Conservation (phyloP, 129 eudicot species). For the carrot (Daucus carota) region DH1_v3.0 NC_030387.2:32341001-32341500, state of each 20-base stretch:
- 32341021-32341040: conserved; percentile 73
- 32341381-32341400: conserved; percentile 89
- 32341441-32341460: conserved; percentile 18
- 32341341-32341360: conserved; percentile 78
- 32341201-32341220: conserved; percentile 80
- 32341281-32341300: too few species aligned
- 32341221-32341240: conserved; percentile 75
- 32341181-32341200: conserved; percentile 70
- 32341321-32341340: too few species aligned
- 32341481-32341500: conserved; percentile 14
- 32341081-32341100: conserved; percentile 86
- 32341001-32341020: conserved; percentile 57
- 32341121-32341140: conserved; percentile 95
- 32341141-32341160: conserved; percentile 49
- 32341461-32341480: conserved; percentile 33
- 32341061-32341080: conserved; percentile 88
- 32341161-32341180: conserved; percentile 6
- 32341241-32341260: too few species aligned
- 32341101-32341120: conserved; percentile 97
- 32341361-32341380: conserved; percentile 87
- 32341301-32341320: too few species aligned
- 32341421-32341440: conserved; percentile 2
- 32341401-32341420: conserved; percentile 27
- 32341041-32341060: conserved; percentile 91
- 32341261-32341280: neutral